Percentiles rank a stretch among this genome's conserved stretches.
phyloP scores from a whole-genome alignment of 2,329 filamentous ascomycete genomes.

The Calonectria pseudoreteaudii region DNA sequence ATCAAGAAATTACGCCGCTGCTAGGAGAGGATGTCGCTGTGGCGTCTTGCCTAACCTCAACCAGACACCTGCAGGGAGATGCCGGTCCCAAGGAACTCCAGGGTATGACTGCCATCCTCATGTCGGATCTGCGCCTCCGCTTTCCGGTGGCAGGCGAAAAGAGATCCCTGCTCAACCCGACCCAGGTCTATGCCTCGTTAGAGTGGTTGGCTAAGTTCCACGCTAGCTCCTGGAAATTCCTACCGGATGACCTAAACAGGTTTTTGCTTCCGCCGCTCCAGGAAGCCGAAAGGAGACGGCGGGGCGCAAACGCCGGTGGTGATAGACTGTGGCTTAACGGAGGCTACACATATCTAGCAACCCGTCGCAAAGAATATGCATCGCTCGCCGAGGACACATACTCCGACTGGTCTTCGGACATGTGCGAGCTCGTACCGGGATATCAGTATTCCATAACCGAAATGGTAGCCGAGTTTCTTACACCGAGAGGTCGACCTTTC shows the following conservation, averaged over 20 bases:
- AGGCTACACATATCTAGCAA: constrained; percentile 77
- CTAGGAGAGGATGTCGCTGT: constrained; percentile 59
- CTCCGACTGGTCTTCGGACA: constrained; percentile 66
- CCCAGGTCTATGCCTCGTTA: constrained; percentile 65
- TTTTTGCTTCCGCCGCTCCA: constrained; percentile 67
- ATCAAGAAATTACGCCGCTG: constrained; percentile 64
- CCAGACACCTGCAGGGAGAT: constrained; percentile 41
- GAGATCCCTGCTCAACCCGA: constrained; percentile 56
- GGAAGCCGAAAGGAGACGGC: constrained; percentile 53
- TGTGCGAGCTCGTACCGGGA: constrained; percentile 54
- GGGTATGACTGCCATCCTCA: constrained; percentile 63
- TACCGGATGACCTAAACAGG: constrained; percentile 44
- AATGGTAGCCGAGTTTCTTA: constrained; percentile 63
- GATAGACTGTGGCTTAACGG: constrained; percentile 71
- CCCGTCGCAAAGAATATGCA: constrained; percentile 67
- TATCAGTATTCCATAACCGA: constrained; percentile 58
- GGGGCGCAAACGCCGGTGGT: constrained; percentile 22
- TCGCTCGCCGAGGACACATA: constrained; percentile 57
- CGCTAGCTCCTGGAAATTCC: constrained; percentile 59
- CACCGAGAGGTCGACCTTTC: constrained; percentile 55
- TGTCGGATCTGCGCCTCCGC: constrained; percentile 65
- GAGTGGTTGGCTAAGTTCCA: constrained; percentile 75
- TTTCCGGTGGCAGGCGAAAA: constrained; percentile 70
- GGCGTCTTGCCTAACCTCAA: constrained; percentile 63
- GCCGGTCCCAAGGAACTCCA: constrained; percentile 45